Conservation (phyloP, 371 early-diverging fungal genomes). For the Actinomucor elegans region DNA sequence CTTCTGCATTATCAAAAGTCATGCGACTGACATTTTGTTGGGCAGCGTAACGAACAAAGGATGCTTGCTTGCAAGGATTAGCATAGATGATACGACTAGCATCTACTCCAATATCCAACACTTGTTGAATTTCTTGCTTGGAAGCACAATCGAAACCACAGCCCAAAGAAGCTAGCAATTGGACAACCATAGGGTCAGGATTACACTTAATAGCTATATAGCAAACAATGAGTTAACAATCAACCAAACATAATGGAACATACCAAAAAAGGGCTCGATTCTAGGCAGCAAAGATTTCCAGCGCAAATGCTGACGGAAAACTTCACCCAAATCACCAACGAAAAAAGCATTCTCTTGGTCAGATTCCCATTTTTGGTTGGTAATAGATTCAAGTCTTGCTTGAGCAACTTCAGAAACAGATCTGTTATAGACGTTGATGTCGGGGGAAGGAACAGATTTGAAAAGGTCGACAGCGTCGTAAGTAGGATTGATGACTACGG, state of each 20-base stretch:
- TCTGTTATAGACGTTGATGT: slow-evolving; percentile 27
- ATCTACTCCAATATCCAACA: slow-evolving; percentile 77
- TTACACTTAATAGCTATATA: slow-evolving; percentile 93
- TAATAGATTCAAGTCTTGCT: slow-evolving; percentile 36
- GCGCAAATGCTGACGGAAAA: slow-evolving; percentile 80
- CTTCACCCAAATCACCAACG: slow-evolving; percentile 89
- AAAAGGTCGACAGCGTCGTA: slow-evolving; percentile 6
- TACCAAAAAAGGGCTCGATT: slow-evolving; percentile 94
- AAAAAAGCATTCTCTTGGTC: slow-evolving; percentile 90
- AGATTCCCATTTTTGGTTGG: slow-evolving; percentile 50
- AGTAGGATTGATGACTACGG: slow-evolving; percentile 30
- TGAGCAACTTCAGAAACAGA: slow-evolving; percentile 36
- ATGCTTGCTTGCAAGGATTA: slow-evolving; percentile 97
- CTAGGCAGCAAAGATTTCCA: slow-evolving; percentile 86
- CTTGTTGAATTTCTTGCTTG: slow-evolving; percentile 84
- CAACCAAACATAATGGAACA: slow-evolving; percentile 23
- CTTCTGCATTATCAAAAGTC: slow-evolving; percentile 97
- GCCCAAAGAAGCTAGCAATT: slow-evolving; percentile 82
- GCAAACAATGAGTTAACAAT: no score
- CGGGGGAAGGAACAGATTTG: slow-evolving; percentile 14
- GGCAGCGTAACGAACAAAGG: slow-evolving; percentile 87
- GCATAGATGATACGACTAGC: slow-evolving; percentile 92
- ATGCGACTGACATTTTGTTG: slow-evolving; percentile 81
- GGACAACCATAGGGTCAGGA: slow-evolving; percentile 86
- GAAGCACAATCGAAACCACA: slow-evolving; percentile 95